Conservation (phyloP, 257 asterid species). For the Oldenlandia corymbosa region DNA sequence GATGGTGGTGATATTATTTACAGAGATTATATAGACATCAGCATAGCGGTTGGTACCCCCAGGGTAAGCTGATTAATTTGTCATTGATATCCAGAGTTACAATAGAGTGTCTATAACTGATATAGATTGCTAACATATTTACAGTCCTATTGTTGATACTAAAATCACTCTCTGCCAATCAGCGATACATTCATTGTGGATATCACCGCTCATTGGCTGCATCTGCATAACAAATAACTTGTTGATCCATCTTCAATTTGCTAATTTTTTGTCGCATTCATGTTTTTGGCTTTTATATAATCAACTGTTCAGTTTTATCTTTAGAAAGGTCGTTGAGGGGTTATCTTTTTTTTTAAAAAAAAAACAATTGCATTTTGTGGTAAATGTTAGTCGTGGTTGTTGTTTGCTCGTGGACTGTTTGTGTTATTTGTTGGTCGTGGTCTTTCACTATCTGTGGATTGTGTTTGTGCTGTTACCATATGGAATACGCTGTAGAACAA, state of each 20-base stretch:
- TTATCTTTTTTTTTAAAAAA: too few species aligned
- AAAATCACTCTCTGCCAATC: not conserved
- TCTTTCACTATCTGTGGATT: not conserved
- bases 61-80: constrained; percentile 45
- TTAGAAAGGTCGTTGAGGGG: too few species aligned
- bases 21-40: constrained; percentile 87
- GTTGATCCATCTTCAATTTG: not conserved
- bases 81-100: too few species aligned
- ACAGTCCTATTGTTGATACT: not conserved
- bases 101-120: not conserved
- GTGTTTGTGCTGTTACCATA: not conserved
- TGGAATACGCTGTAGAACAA: not conserved
- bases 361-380: not conserved
- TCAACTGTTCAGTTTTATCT: too few species aligned
- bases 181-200: not conserved
- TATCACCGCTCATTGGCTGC: not conserved
- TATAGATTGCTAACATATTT: not conserved
- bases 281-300: not conserved
- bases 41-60: constrained; percentile 99
- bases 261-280: not conserved
- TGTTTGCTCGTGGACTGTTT: too few species aligned
- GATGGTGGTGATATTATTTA: constrained; percentile 97
- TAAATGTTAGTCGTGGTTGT: too few species aligned
- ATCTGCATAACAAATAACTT: not conserved
- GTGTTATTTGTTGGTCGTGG: not conserved